phyloP scores from a whole-genome alignment of 2,329 filamentous ascomycete genomes.

The Microsporum audouinii region DNA sequence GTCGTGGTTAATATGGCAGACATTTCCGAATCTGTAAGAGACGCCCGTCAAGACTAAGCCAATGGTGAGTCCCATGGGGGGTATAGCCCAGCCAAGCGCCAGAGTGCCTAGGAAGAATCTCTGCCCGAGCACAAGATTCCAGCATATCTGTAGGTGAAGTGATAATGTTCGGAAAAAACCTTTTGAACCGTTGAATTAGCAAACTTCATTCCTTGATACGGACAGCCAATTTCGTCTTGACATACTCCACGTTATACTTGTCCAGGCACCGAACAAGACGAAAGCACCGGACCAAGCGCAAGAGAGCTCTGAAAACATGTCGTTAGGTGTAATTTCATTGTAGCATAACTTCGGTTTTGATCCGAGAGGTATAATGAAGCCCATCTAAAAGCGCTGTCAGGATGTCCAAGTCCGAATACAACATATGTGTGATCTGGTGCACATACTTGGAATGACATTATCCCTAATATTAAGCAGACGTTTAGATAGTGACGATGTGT shows the following conservation, averaged over 20 bases:
- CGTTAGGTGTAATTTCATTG: constrained; percentile 82
- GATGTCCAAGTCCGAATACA: neutral
- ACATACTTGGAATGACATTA: constrained; percentile 69
- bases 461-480: constrained; percentile 66
- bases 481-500: constrained; percentile 89
- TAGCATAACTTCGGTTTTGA: constrained; percentile 70
- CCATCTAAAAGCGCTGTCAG: constrained; percentile 47
- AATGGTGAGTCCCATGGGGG: constrained; percentile 60
- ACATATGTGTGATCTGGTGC: neutral
- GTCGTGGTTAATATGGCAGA: constrained; percentile 88
- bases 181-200: constrained; percentile 14
- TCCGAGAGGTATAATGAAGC: constrained; percentile 79
- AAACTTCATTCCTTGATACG: constrained; percentile 3
- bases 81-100: constrained; percentile 71
- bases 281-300: constrained; percentile 85
- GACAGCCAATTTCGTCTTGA: constrained; percentile 6
- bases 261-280: constrained; percentile 74
- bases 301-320: constrained; percentile 69
- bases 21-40: constrained; percentile 81
- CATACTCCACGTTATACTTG: constrained; percentile 68
- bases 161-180: constrained; percentile 80
- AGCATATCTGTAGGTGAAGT: constrained; percentile 94
- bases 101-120: constrained; percentile 84
- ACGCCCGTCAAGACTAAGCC: constrained; percentile 79
- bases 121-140: constrained; percentile 80